Conservation (phyloP, 129 eudicot species). For the Sambucus nigra region DNA sequence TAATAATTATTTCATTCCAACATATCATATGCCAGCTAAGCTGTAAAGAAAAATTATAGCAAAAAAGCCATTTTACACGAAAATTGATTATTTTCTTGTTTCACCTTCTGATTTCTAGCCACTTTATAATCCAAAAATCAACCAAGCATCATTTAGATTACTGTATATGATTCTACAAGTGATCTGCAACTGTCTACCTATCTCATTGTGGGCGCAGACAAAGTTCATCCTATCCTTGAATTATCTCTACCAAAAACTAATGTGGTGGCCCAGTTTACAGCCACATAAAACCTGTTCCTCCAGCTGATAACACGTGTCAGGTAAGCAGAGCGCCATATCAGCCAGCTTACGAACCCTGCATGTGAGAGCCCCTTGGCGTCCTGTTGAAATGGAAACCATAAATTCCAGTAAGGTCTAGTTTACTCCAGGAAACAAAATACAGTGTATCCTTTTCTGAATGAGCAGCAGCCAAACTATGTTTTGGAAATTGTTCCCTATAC, state of each 20-base stretch:
- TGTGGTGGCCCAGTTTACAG: constrained; percentile 89
- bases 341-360: constrained; percentile 90
- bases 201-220: background rate
- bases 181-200: background rate
- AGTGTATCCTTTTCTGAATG: background rate
- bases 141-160: background rate
- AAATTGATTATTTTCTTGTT: background rate
- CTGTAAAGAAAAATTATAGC: too few species aligned
- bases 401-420: background rate
- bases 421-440: too few species aligned
- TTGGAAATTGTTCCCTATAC: too few species aligned
- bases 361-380: constrained; percentile 60
- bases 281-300: constrained; percentile 91
- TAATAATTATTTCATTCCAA: too few species aligned
- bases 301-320: constrained; percentile 92
- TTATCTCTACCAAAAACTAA: constrained; percentile 80
- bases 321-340: constrained; percentile 95
- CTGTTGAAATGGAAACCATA: constrained; percentile 21
- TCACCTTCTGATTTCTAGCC: background rate
- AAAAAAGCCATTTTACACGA: too few species aligned
- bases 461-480: background rate
- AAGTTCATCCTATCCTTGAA: constrained; percentile 40
- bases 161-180: background rate
- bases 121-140: background rate
- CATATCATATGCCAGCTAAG: too few species aligned